These are phyloP conservation scores for Falciphora oryzae DNA, from an alignment of 2,329 filamentous ascomycete genomes.

Conservation along the genomic window DNA sequence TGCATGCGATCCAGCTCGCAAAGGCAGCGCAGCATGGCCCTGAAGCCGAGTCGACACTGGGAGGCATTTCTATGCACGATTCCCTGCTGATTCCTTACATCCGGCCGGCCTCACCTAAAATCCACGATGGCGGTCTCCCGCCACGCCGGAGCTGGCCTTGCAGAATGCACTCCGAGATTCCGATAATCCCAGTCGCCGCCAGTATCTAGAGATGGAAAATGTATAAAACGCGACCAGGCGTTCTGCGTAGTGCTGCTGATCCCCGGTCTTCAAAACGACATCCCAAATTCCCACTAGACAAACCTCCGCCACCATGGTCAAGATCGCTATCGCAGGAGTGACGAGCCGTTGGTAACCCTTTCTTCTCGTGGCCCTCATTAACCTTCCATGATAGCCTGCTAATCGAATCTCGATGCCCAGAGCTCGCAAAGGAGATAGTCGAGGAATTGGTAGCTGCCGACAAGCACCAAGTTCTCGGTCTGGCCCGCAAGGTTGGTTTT, in stretches of 20 bases:
- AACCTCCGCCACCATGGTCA: conserved; percentile 10
- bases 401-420: not conserved
- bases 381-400: not conserved
- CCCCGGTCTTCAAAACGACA: too few relatives aligned
- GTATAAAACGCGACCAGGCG: not conserved
- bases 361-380: not conserved
- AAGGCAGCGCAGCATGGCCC: too few relatives aligned
- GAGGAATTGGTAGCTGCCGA: conserved; percentile 8
- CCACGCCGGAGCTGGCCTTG: not conserved
- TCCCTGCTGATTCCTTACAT: too few relatives aligned
- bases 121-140: not conserved
- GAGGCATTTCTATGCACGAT: too few relatives aligned
- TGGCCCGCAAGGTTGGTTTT: conserved; percentile 9
- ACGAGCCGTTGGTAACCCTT: conserved; percentile 10
- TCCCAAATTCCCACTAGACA: too few relatives aligned
- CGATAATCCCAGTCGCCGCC: too few relatives aligned
- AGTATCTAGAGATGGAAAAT: too few relatives aligned
- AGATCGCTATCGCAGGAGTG: conserved; percentile 13
- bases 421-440: conserved; percentile 13
- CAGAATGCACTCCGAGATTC: not conserved
- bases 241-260: not conserved
- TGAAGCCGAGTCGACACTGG: too few relatives aligned
- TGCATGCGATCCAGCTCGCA: too few relatives aligned
- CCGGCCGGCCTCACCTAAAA: too few relatives aligned
- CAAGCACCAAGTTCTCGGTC: conserved; percentile 12